Base-by-base conservation (phyloP, 2,329 filamentous ascomycete genomes). In the Scedosporium apiospermum region DNA sequence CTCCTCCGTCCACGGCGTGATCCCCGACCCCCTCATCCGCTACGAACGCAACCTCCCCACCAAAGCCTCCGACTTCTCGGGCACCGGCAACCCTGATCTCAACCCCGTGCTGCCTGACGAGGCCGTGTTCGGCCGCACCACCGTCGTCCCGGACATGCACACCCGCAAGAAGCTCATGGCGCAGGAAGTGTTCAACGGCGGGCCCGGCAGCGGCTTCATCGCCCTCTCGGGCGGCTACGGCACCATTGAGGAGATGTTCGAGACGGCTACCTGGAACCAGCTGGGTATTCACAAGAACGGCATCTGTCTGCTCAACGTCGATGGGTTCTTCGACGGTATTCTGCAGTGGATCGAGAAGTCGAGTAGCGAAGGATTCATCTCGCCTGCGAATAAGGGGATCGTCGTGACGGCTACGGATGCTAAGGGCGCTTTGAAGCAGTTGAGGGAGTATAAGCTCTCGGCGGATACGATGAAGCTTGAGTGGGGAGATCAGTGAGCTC, bases 101-200 rank as follows among this genome's bases (percentile, higher is more conserved):
- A 77, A 82, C 10, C 46, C 49, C 10, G 12, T n/a, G 7, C 76
- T 89, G 7, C 86, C 89, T 58, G 84, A 88, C 64, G 81, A 86
- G 71, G 70, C 76, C 4, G 74, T 86, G 4, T 99, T 91, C 72
- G 95, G 95, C 9, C 80, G 82, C 53, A 97, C 92, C 12, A 97
- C 92, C 0, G 86, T 97, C 7, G 95, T 98, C 30, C 82, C 86
- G 68, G 92, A 97, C 73, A 99, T 99, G 95, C 95, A 99, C 77
- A 93, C 91, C 51, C 86, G 95, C 66, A 99, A 99, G 80, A 86
- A 89, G 68, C 82, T 95, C 78, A 98, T 99, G 95, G 93, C 93
- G 6, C 81, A 86, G 69, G 89, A 93, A 73, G 92, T 98, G 16
- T 83, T 96, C 26, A 82, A 85, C 21, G 91, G 91, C 27, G 93